Conservation (phyloP, 2,329 filamentous ascomycete species). For the Fusarium fracticaudum region DNA sequence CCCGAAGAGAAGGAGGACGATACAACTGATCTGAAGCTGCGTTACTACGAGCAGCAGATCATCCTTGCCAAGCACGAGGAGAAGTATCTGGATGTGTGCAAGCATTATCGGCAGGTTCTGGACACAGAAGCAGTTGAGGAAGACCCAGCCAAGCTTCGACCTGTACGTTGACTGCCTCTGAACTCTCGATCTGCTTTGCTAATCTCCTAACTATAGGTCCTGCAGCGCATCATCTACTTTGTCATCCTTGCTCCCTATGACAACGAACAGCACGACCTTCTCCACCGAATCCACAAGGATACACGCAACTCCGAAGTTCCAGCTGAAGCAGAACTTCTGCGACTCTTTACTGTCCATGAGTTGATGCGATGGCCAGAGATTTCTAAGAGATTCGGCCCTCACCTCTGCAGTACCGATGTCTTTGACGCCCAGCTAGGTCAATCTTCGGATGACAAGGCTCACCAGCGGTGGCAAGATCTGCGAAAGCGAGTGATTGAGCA, state of each 20-base stretch:
- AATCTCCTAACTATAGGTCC: constrained; percentile 63
- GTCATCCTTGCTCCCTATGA: constrained; percentile 96
- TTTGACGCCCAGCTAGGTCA: constrained; percentile 76
- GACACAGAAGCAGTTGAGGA: constrained; percentile 96
- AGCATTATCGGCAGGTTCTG: constrained; percentile 95
- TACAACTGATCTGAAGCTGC: constrained; percentile 94
- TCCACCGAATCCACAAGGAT: constrained; percentile 92
- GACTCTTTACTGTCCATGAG: constrained; percentile 94
- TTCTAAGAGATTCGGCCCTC: constrained; percentile 85
- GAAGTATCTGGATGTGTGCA: constrained; percentile 97
- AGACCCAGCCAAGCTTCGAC: constrained; percentile 84
- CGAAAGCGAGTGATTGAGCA: constrained; percentile 99
- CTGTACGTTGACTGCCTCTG: constrained; percentile 64
- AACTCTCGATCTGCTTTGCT: constrained; percentile 8
- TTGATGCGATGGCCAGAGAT: constrained; percentile 99
- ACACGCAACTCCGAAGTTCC: constrained; percentile 80
- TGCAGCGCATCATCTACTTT: constrained; percentile 97
- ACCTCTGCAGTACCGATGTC: constrained; percentile 88
- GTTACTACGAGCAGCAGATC: constrained; percentile 98
- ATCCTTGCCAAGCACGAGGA: constrained; percentile 94
- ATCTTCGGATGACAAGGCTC: constrained; percentile 80
- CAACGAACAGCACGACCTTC: constrained; percentile 97
- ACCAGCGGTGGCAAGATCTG: constrained; percentile 90
- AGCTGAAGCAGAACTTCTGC: constrained; percentile 85
- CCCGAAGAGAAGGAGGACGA: constrained; percentile 84